Evolutionary conservation across 805 yeast genomes (phyloP), one percentile per base, ranked within the genome.

Genomic region (Saturnispora silvae): DNA sequence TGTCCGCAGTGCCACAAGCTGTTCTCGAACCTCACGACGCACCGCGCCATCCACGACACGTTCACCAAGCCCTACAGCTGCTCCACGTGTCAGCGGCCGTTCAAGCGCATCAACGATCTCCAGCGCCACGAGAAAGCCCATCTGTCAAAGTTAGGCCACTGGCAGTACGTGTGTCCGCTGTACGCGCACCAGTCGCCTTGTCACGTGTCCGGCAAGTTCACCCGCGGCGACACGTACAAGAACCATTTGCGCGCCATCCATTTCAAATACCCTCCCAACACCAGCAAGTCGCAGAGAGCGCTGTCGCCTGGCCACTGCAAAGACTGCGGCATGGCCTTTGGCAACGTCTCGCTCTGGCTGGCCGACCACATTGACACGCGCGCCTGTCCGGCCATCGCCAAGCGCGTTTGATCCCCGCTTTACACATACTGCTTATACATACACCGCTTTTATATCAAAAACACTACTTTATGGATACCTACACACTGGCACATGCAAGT

Each of bases 191-290:
- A n/a, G 28, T 47, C 45, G 32, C 41, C 24, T 27, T 85, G 95
- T 53, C 96, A 86, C 54, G 72, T 73, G 38, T 74, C 84, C 6
- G 96, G 96, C 4, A 77, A 81, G 22, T 86, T 86, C 50, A 76
- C 86, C 10, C 68, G 96, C 35, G 81, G 95, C 54, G 96, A 86
- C 54, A 86, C 96, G 4, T 86, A 75, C 61, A 86, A 86, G 53
- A 86, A 86, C 59, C 96, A 86, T 59, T 64, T 86, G 43, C 83
- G 82, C 55, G 94, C 95, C 2, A 68, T 86, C 43, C 96, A 86
- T 53, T 86, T 86, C 56, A 80, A 74, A 45, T 86, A 86, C 57
- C 96, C 96, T 4, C 70, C 70, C 28, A 95, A 95, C 5, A 85
- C 95, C 3, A 74, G 77, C 52, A 84, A 85, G 58, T 76, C 72